Evolutionary conservation across 768 basidiomycete species (phyloP).

Genomic region (Podaxis sp.): DNA sequence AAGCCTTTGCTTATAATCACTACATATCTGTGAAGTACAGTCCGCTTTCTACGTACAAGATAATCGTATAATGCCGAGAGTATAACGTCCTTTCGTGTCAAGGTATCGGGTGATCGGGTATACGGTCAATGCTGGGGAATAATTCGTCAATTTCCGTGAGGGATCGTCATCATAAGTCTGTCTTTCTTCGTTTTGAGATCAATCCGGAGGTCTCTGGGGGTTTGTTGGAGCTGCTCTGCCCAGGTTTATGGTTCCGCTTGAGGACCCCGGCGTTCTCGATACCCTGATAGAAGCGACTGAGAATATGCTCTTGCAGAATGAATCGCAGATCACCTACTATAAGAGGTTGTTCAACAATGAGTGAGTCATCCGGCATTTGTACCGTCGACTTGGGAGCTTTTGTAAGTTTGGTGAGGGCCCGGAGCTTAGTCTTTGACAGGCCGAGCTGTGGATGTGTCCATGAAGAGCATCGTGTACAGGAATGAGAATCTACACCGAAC

Average conservation of each 20-base stretch:
- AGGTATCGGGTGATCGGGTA: constrained; percentile 11
- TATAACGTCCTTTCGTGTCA: background rate
- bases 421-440: constrained; percentile 7
- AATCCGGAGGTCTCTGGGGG: background rate
- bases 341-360: constrained; percentile 11
- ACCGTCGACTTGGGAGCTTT: background rate
- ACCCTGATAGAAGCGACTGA: background rate
- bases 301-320: background rate
- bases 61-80: constrained; percentile 2
- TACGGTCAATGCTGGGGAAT: background rate
- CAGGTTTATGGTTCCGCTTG: background rate
- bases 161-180: background rate
- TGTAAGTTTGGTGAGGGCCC: constrained; percentile 2
- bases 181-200: constrained; percentile 4
- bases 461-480: background rate
- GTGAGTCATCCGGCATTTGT: constrained; percentile 7
- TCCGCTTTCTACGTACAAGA: constrained; percentile 1
- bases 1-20: background rate
- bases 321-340: background rate
- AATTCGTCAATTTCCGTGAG: background rate
- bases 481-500: background rate
- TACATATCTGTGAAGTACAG: background rate
- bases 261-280: constrained; percentile 5
- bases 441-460: background rate
- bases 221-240: background rate